phyloP scores from a whole-genome alignment of 306 rosid genomes.

The Dalbergia cultrata region DNA sequence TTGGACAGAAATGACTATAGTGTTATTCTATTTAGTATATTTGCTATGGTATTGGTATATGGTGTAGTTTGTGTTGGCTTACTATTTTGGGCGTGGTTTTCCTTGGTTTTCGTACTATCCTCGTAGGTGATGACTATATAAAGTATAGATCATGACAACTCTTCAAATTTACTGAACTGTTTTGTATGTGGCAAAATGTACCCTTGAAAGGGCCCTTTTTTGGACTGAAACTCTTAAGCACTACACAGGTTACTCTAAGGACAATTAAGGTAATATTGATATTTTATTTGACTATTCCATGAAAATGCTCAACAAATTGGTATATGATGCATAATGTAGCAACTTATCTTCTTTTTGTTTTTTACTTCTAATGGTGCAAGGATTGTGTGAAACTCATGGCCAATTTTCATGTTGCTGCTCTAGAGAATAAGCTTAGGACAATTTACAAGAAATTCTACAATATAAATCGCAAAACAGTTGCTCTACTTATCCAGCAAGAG shows the following conservation, averaged over 20 bases:
- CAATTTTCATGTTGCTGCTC: slow-evolving; percentile 59
- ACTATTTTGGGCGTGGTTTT: too few relatives aligned
- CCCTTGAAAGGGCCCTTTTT: slow-evolving; percentile 64
- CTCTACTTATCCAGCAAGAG: too few relatives aligned
- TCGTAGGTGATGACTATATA: too few relatives aligned
- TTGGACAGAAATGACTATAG: too few relatives aligned
- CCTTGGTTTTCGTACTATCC: too few relatives aligned
- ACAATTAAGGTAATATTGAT: slow-evolving; percentile 60
- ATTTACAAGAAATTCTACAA: slow-evolving; percentile 71
- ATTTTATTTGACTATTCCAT: too few relatives aligned
- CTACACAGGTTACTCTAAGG: slow-evolving; percentile 80
- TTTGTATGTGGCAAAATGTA: slow-evolving; percentile 69
- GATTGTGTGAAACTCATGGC: slow-evolving; percentile 69
- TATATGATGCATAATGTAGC: neutral
- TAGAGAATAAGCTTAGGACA: slow-evolving; percentile 71
- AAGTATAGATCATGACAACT: too few relatives aligned
- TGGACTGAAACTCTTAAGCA: slow-evolving; percentile 83
- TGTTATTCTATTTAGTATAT: too few relatives aligned
- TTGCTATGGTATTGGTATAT: too few relatives aligned
- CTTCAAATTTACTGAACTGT: too few relatives aligned
- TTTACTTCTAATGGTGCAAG: slow-evolving; percentile 52
- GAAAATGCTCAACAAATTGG: neutral
- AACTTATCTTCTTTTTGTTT: neutral
- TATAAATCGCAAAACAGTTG: too few relatives aligned
- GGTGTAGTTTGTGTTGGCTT: too few relatives aligned